Conservation (phyloP, 352 stramenopile species). For the Phytophthora hybrid region DNA sequence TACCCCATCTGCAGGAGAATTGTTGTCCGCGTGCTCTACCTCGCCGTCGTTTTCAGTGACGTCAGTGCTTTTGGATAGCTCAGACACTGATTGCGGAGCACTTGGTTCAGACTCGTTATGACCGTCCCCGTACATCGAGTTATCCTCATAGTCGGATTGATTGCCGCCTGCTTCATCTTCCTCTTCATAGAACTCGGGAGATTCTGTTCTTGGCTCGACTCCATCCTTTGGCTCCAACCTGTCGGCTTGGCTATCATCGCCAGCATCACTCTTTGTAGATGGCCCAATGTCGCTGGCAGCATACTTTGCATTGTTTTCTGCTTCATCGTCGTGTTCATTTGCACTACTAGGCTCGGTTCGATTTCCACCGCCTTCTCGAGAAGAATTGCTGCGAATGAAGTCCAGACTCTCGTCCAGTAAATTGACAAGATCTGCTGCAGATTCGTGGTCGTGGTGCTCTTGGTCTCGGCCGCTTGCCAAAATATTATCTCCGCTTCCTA, state of each 20-base stretch:
- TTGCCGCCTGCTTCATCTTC: slow-evolving; percentile 12
- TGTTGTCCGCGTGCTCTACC: slow-evolving; percentile 2
- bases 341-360: slow-evolving; percentile 7
- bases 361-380: slow-evolving; percentile 3
- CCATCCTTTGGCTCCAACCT: slow-evolving; percentile 17
- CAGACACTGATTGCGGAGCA: background rate
- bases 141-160: slow-evolving; percentile 27
- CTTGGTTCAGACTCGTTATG: background rate
- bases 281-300: background rate
- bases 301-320: slow-evolving; percentile 14
- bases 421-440: slow-evolving; percentile 52
- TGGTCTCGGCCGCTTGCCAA: background rate
- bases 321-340: slow-evolving; percentile 16
- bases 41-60: background rate
- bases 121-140: slow-evolving; percentile 2
- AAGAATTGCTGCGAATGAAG: slow-evolving; percentile 25
- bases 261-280: background rate
- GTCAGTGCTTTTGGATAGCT: background rate
- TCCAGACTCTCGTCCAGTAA: slow-evolving; percentile 72
- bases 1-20: background rate
- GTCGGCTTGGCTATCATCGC: slow-evolving; percentile 4
- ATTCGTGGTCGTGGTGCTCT: slow-evolving; percentile 21
- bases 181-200: background rate
- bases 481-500: background rate
- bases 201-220: background rate